A percentile compares a stretch with the other conserved stretches of the same genome.
Conservation (phyloP, 176 grass and related monocot species). For the Tillandsia leiboldiana region DNA sequence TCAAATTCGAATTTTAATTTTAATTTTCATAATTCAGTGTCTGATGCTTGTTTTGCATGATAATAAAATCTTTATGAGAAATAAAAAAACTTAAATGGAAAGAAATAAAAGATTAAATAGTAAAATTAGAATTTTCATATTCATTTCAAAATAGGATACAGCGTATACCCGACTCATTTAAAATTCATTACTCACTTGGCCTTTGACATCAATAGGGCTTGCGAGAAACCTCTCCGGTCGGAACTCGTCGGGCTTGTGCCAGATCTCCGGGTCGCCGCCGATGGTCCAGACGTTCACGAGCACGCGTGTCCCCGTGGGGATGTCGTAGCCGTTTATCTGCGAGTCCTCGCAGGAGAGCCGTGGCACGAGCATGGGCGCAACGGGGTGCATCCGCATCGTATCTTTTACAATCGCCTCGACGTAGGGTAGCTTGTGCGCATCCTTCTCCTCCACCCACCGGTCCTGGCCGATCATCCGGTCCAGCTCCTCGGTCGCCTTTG, state of each 20-base stretch:
- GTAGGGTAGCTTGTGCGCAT: slow-evolving; percentile 34
- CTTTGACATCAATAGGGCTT: slow-evolving; percentile 34
- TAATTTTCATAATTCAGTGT: too few relatives aligned
- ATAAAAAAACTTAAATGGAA: too few relatives aligned
- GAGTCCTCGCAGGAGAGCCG: slow-evolving; percentile 32
- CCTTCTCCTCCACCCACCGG: slow-evolving; percentile 34
- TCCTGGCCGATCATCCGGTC: slow-evolving; percentile 36
- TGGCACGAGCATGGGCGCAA: slow-evolving; percentile 34
- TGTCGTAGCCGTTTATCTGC: not conserved
- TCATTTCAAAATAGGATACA: too few relatives aligned
- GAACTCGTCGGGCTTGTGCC: slow-evolving; percentile 51
- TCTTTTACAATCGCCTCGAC: slow-evolving; percentile 47
- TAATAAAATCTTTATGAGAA: too few relatives aligned
- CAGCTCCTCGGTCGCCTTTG: slow-evolving; percentile 49
- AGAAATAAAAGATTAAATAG: too few relatives aligned
- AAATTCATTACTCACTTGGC: slow-evolving; percentile 12
- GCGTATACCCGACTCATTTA: too few relatives aligned
- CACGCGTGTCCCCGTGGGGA: slow-evolving; percentile 27
- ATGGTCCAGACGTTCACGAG: slow-evolving; percentile 48
- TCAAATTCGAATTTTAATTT: too few relatives aligned
- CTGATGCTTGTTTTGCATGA: too few relatives aligned
- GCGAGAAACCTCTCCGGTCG: not conserved
- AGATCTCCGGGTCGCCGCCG: slow-evolving; percentile 31
- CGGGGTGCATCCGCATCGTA: slow-evolving; percentile 53
- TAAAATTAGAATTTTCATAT: too few relatives aligned